Conservation (phyloP, 805 yeast genomes). For the Monosporozyma aerobia region DNA sequence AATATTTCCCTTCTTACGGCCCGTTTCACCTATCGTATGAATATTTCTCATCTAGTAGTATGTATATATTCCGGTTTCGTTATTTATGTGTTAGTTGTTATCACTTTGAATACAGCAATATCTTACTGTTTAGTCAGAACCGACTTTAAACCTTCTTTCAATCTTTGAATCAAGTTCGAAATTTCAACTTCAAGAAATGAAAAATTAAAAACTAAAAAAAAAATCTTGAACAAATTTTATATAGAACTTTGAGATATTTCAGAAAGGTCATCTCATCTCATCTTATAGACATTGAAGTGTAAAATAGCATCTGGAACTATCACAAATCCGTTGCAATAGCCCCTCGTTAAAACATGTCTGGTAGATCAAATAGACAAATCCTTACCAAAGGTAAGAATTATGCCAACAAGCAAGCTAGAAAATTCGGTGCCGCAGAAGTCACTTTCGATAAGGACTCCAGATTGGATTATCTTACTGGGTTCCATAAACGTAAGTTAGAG, state of each 20-base stretch:
- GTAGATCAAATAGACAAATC: constrained; percentile 59
- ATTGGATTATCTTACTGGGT: constrained; percentile 82
- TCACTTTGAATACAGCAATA: not conserved
- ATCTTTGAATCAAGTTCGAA: not conserved
- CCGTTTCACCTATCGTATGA: constrained; percentile 5
- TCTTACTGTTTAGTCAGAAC: not conserved
- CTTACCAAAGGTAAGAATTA: constrained; percentile 82
- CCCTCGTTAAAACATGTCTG: not conserved
- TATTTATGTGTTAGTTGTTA: not conserved
- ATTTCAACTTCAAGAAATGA: not conserved
- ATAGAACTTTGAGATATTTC: not conserved
- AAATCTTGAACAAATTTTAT: not conserved
- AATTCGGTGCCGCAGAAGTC: constrained; percentile 73
- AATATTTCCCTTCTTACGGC: not conserved
- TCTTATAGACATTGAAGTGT: not conserved
- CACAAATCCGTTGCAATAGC: not conserved
- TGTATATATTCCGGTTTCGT: not conserved
- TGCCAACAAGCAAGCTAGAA: constrained; percentile 55
- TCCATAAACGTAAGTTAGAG: constrained; percentile 85
- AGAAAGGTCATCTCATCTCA: constrained; percentile 1
- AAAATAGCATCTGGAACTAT: not conserved
- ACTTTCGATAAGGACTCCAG: constrained; percentile 74
- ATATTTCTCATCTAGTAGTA: constrained; percentile 5
- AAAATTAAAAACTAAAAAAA: not conserved
- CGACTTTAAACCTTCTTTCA: not conserved